Evolutionary conservation across 306 rosid species (phyloP).

Genomic region (Castanospermum australe): DNA sequence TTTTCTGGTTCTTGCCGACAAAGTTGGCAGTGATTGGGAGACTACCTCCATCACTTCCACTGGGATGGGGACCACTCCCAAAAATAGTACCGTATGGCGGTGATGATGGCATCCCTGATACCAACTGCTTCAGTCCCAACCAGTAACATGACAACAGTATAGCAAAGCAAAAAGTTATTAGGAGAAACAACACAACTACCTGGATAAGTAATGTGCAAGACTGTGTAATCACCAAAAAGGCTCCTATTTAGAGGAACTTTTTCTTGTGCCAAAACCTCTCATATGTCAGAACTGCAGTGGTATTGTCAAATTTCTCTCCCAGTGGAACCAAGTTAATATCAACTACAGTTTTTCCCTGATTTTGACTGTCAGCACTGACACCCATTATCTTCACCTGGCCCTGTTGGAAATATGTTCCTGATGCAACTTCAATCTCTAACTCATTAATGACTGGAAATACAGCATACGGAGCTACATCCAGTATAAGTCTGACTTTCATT

Average conservation of each 20-base stretch:
- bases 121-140: slow-evolving; percentile 40
- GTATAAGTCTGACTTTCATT: slow-evolving; percentile 77
- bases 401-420: slow-evolving; percentile 82
- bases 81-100: slow-evolving; percentile 43
- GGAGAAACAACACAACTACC: slow-evolving; percentile 52
- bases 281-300: slow-evolving; percentile 67
- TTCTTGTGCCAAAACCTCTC: slow-evolving; percentile 72
- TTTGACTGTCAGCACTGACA: slow-evolving; percentile 78
- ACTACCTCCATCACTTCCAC: slow-evolving; percentile 33
- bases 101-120: slow-evolving; percentile 75
- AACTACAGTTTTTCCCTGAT: slow-evolving; percentile 72
- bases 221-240: slow-evolving; percentile 74
- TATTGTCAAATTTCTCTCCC: slow-evolving; percentile 84
- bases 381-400: slow-evolving; percentile 97
- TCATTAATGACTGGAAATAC: slow-evolving; percentile 77
- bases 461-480: slow-evolving; percentile 72
- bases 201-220: slow-evolving; percentile 64
- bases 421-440: slow-evolving; percentile 85
- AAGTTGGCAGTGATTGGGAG: slow-evolving; percentile 68
- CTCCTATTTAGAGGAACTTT: slow-evolving; percentile 74
- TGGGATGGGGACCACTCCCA: slow-evolving; percentile 49
- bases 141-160: slow-evolving; percentile 26
- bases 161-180: slow-evolving; percentile 13
- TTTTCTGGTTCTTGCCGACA: slow-evolving; percentile 52
- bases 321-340: slow-evolving; percentile 87